Evolutionary conservation across 306 rosid species (phyloP).

Genomic region (Rosa rugosa): DNA sequence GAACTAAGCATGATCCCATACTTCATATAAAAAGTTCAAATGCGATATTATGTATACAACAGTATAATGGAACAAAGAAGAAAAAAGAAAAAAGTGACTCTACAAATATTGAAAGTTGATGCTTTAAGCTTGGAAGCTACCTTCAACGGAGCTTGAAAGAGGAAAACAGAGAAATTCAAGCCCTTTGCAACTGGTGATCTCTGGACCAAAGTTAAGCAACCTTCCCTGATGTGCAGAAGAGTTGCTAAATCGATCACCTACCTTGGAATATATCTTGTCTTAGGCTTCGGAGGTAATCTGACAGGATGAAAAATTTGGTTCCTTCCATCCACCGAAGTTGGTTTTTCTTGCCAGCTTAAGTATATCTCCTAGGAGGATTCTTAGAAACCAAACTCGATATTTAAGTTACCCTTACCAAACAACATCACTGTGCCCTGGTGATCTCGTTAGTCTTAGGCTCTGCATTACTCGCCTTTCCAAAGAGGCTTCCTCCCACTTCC

Average conservation of each 20-base stretch:
- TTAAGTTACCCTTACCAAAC: constrained; percentile 26
- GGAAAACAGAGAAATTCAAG: not conserved
- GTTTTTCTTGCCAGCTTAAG: not conserved
- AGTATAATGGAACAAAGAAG: not conserved
- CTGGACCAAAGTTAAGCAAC: not conserved
- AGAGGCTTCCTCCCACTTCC: constrained; percentile 83
- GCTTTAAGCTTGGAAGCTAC: not conserved
- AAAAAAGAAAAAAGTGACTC: not conserved
- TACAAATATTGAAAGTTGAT: not conserved
- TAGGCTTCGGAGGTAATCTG: not conserved
- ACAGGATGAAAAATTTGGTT: not conserved
- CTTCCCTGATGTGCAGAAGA: not conserved
- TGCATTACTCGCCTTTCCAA: constrained; percentile 56
- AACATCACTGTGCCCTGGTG: constrained; percentile 77
- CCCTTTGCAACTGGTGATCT: not conserved
- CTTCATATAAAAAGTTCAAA: not conserved
- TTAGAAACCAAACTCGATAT: not conserved
- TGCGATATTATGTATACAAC: not conserved
- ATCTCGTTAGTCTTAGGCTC: constrained; percentile 46
- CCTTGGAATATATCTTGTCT: not conserved
- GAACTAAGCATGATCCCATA: not conserved
- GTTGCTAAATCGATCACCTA: not conserved
- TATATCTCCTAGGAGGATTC: not conserved
- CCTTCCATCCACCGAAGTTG: not conserved
- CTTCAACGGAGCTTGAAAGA: not conserved